Evolutionary conservation across 1,284 basidiomycete species (phyloP), one percentile per base, ranked within the genome.

Genomic region (Omphalotus olearius): DNA sequence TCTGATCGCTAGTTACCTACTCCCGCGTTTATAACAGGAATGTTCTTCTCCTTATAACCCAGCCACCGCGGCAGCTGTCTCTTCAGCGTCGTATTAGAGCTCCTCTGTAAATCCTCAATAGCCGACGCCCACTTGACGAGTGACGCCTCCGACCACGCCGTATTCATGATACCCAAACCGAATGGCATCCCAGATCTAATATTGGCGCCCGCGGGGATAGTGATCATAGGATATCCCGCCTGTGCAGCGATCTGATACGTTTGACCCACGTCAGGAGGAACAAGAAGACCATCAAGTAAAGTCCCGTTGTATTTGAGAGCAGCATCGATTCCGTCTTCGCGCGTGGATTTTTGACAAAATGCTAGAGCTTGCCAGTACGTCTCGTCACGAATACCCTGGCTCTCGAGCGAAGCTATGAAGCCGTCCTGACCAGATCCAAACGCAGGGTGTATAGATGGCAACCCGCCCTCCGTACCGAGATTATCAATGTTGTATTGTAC

Each of bases 71-170:
- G 41, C 25, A 20, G 20, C 13, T 18, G 18, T 18, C 41, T n/a
- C 41, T 25, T 18, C 17, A n/a, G 20, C 17, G 41, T 18, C 16
- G 41, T 43, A 25, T 25, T 25, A 43, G 41, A 43, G 1, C 11
- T 23, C 18, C 23, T 3, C 18, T 43, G 39, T 23, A 54, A 52
- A 25, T 57, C 54, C 38, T 59, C 33, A 13, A 54, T 56, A 7
- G 74, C 73, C 44, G 71, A 75, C 7, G 72, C 74, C 45, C 67
- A 70, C 30, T 64, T 62, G 40, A 77, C 65, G 40, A 78, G 63
- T 36, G 69, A 60, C 36, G 70, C 68, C 57, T 77, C 75, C 57
- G 68, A 70, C 60, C 68, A 75, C n/a, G 75, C 74, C 2, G 69
- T 73, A 13, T 73, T 70, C 28, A 73, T 63, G 57, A 77, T 75